Evolutionary conservation across 148 eudicot species (phyloP).

Genomic region (Rhododendron williamsianum): DNA sequence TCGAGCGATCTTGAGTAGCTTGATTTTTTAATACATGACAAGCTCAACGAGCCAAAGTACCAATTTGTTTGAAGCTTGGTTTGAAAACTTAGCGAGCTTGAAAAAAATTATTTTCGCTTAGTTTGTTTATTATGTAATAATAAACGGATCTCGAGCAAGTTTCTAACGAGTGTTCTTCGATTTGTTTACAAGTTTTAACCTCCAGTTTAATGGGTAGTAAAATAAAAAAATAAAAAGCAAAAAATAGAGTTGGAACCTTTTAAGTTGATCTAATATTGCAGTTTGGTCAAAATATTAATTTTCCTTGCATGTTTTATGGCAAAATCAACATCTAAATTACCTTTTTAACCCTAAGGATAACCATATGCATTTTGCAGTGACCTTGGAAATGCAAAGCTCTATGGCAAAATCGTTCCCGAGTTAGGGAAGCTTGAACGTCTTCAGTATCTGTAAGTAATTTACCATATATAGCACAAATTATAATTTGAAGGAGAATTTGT

Average conservation of each 20-base stretch:
- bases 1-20: too few species aligned
- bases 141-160: too few species aligned
- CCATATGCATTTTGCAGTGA: conserved; percentile 30
- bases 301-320: neutral
- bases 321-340: neutral
- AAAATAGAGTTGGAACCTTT: too few species aligned
- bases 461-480: neutral
- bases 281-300: neutral
- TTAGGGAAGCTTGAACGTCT: conserved; percentile 72
- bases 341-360: neutral
- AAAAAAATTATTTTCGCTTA: too few species aligned
- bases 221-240: too few species aligned
- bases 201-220: too few species aligned
- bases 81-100: neutral
- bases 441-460: conserved; percentile 62
- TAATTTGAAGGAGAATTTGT: neutral
- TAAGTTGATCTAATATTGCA: neutral
- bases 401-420: conserved; percentile 73
- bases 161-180: too few species aligned
- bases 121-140: neutral
- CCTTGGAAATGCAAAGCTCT: conserved; percentile 73
- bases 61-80: too few species aligned
- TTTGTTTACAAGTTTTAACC: too few species aligned
- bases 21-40: too few species aligned
- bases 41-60: neutral